Evolutionary conservation across 257 asterid genomes (phyloP).

Genomic region (Scutellaria minor): DNA sequence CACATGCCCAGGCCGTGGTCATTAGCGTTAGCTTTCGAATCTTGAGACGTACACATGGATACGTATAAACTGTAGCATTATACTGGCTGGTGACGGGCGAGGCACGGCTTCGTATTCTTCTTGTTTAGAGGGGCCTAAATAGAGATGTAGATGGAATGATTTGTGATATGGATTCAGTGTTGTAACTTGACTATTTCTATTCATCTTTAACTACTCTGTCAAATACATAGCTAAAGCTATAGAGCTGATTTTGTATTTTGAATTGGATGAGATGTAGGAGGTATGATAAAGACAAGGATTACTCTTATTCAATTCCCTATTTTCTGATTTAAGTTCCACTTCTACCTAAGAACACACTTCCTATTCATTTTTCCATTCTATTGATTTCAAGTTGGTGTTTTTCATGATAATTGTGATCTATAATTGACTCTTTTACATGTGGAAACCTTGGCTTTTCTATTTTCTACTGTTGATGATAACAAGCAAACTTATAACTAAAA

Average conservation of each 20-base stretch:
- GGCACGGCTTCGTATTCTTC: slow-evolving; percentile 13
- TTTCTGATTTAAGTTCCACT: too few relatives aligned
- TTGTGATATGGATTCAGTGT: slow-evolving; percentile 6
- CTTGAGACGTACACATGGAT: slow-evolving; percentile 10
- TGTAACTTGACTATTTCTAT: slow-evolving; percentile 7
- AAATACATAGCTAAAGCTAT: background rate
- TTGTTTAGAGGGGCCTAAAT: background rate
- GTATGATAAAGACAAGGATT: too few relatives aligned
- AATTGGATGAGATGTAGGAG: background rate
- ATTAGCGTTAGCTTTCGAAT: background rate
- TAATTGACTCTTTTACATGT: too few relatives aligned
- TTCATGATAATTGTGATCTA: too few relatives aligned
- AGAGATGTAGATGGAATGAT: background rate
- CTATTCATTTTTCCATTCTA: too few relatives aligned
- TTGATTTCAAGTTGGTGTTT: too few relatives aligned
- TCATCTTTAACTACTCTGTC: background rate
- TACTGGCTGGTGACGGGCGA: slow-evolving; percentile 26
- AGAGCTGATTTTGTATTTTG: slow-evolving; percentile 17
- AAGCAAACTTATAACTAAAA: too few relatives aligned
- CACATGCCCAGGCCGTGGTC: background rate
- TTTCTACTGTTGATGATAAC: too few relatives aligned
- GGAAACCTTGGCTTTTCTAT: too few relatives aligned
- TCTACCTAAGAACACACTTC: too few relatives aligned
- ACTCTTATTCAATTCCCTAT: too few relatives aligned
- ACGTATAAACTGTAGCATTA: slow-evolving; percentile 22